A percentile compares a stretch with the other conserved stretches of the same genome.
Conservation (phyloP, 352 stramenopile genomes). For the Globisporangium radiosum region DNA sequence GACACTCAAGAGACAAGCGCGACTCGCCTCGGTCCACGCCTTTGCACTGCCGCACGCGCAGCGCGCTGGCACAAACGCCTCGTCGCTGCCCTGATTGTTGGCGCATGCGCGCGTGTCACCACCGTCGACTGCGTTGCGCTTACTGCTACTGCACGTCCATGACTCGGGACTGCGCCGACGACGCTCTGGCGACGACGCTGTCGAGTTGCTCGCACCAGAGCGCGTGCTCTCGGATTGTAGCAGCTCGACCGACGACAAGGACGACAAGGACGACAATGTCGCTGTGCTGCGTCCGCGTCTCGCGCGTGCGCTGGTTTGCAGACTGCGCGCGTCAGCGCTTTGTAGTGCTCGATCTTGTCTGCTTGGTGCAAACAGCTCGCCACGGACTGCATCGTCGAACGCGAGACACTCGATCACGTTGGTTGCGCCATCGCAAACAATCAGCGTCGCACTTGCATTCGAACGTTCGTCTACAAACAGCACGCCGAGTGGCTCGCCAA, state of each 20-base stretch:
- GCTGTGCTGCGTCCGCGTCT: background rate
- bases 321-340: no score
- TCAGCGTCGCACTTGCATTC: slow-evolving; percentile 1
- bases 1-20: no score
- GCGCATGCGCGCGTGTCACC: no score
- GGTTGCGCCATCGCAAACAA: slow-evolving; percentile 20
- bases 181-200: background rate
- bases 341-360: no score
- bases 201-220: background rate
- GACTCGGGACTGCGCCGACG: background rate
- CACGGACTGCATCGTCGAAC: background rate
- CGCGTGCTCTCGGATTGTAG: background rate
- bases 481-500: slow-evolving; percentile 12
- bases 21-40: background rate
- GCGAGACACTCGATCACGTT: slow-evolving; percentile 17
- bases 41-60: background rate
- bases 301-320: no score
- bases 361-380: background rate
- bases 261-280: background rate
- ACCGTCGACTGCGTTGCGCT: no score
- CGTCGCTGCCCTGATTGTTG: background rate
- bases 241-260: background rate
- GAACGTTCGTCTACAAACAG: background rate
- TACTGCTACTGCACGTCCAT: no score
- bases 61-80: background rate